phyloP scores from a whole-genome alignment of 2,329 filamentous ascomycete species.

The Tolypocladium tundrense region DNA sequence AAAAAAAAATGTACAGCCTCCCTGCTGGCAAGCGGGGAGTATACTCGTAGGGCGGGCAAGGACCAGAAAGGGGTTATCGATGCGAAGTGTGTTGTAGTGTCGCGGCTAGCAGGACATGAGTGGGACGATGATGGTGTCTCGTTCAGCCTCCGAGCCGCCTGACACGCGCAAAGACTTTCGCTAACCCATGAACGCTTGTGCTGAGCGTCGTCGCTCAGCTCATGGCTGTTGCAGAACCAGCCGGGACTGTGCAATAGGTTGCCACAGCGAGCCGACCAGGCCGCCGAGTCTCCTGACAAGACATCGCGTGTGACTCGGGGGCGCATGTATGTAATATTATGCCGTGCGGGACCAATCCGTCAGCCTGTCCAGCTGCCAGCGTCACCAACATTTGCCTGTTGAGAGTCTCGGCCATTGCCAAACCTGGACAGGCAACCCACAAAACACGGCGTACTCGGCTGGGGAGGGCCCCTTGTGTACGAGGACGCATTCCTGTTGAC shows the following conservation, averaged over 20 bases:
- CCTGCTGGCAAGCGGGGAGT: background rate
- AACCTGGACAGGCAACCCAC: background rate
- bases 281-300: background rate
- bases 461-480: too few relatives aligned
- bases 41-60: background rate
- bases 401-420: background rate
- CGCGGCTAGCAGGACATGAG: background rate
- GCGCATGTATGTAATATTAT: background rate
- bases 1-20: background rate
- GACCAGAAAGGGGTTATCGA: background rate
- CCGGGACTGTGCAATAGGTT: background rate
- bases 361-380: background rate
- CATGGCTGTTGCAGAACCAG: background rate
- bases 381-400: background rate
- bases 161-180: background rate
- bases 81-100: background rate
- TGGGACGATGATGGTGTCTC: background rate
- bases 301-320: background rate
- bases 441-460: background rate
- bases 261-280: background rate
- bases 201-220: background rate
- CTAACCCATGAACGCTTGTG: background rate
- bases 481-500: too few relatives aligned
- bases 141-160: background rate
- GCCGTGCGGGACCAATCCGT: background rate